Evolutionary conservation across 345 rosid genomes (phyloP).

Genomic region (Eucalyptus marginata): DNA sequence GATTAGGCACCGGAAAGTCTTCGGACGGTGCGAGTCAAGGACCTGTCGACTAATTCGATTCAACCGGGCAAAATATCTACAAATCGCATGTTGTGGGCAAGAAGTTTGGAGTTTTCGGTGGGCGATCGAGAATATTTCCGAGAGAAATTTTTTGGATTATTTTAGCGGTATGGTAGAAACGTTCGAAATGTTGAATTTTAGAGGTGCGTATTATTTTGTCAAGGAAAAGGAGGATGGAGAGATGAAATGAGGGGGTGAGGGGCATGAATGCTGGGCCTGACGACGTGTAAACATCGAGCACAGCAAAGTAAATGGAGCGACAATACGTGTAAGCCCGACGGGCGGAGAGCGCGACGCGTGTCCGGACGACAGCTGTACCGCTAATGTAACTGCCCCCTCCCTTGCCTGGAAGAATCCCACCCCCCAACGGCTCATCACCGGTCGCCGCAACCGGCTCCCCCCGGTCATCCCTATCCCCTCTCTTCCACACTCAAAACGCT

Average conservation of each 20-base stretch:
- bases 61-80: not conserved
- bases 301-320: not conserved
- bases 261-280: not conserved
- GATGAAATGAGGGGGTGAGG: not conserved
- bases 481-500: not conserved
- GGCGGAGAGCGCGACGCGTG: slow-evolving; percentile 29
- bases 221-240: not conserved
- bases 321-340: slow-evolving; percentile 29
- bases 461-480: slow-evolving; percentile 30
- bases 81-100: not conserved
- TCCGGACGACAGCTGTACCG: slow-evolving; percentile 45
- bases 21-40: not conserved
- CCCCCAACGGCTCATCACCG: slow-evolving; percentile 28
- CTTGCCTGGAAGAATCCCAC: slow-evolving; percentile 36
- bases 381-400: slow-evolving; percentile 36
- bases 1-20: not conserved
- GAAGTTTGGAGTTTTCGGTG: not conserved
- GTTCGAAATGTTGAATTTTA: not conserved
- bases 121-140: not conserved
- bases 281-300: not conserved
- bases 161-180: too few species aligned
- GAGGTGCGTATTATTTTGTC: too few species aligned
- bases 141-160: not conserved
- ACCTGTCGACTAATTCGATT: too few species aligned
- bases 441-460: slow-evolving; percentile 31